Evolutionary conservation across 495 filamentous ascomycete species (phyloP).

Genomic region (Thozetella sp.): DNA sequence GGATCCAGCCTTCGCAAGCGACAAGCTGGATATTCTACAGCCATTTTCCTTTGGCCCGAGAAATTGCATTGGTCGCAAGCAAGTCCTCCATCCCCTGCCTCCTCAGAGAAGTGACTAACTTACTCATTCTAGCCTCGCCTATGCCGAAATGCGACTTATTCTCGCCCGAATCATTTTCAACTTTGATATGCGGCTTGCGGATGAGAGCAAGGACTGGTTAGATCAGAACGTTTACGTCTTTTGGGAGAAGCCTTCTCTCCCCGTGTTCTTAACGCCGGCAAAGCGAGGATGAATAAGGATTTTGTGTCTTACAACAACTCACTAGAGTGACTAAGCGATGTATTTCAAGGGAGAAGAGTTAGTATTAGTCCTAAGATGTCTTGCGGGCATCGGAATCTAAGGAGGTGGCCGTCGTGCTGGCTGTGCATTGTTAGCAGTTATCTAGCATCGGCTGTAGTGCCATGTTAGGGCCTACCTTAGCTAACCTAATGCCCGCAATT

Average conservation of each 20-base stretch:
- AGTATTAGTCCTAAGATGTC: too few relatives aligned
- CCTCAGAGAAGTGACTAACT: neutral
- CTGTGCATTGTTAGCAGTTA: too few relatives aligned
- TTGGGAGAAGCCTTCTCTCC: neutral
- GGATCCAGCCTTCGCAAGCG: neutral
- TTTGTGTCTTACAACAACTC: too few relatives aligned
- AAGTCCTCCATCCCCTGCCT: neutral
- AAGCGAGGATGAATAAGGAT: too few relatives aligned
- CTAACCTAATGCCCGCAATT: too few relatives aligned
- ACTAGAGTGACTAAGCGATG: too few relatives aligned
- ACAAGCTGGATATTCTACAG: neutral
- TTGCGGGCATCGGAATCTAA: too few relatives aligned
- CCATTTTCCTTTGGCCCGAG: conserved; percentile 1
- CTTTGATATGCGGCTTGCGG: neutral
- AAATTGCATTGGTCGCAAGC: conserved; percentile 2
- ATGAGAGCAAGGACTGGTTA: neutral
- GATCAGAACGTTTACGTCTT: neutral
- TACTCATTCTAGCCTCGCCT: neutral
- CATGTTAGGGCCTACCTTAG: too few relatives aligned
- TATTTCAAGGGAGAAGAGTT: too few relatives aligned
- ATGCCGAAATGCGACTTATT: neutral
- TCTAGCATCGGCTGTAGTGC: too few relatives aligned
- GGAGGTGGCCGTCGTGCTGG: too few relatives aligned
- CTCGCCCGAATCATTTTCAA: neutral
- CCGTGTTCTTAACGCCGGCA: neutral